Base-by-base conservation (phyloP, 768 basidiomycete genomes). In the Filobasidium wieringae region DNA sequence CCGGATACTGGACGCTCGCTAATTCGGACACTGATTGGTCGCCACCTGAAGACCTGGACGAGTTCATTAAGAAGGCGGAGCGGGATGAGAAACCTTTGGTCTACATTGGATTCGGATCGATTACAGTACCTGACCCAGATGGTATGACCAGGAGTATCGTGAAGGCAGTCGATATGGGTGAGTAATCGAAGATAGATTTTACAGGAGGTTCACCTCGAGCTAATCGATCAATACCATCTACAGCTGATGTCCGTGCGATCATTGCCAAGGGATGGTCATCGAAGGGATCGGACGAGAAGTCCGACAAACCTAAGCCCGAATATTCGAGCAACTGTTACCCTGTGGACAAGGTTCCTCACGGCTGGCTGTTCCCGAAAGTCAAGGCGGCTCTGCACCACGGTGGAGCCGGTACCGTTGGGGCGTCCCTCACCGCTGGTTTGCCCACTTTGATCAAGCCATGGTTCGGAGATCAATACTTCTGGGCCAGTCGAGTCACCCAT, bases 331-430 rank as follows among this genome's bases (percentile, higher is more conserved):
- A 63, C 53, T 68, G 63, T 54, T 67, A 63, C 26, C 61, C 78
- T 63, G 63, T 85, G n/a, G 81, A 84, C 36, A 81, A 81, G 67
- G 77, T 84, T 7, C 84, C 84, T 2, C 84, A 85, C 68, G 82
- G 68, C 31, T 75, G 74, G 74, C 64, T 75, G 19, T 73, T 75
- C 61, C 67, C 68, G 0, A 64, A 64, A 47, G 76, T 85, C 11
- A 80, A 83, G 64, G 84, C 82, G 1, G 82, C 77, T 8, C 57
- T 84, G 40, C 83, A 84, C 70, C 82, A 85, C 60, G 84, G 84
- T 22, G 84, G 84, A 7, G 84, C 84, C 4, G 84, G 84, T 12
- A 85, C 84, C 0, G 84, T 84, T 0, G 83, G 83, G 0, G 84
- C 83, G 1, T 82, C 80, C 66, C 71, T 85, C 26, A 64, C 79